These are phyloP conservation scores for Chaetomium sp. DNA, from an alignment of 2,329 filamentous ascomycete species.

Conservation along the genomic window DNA sequence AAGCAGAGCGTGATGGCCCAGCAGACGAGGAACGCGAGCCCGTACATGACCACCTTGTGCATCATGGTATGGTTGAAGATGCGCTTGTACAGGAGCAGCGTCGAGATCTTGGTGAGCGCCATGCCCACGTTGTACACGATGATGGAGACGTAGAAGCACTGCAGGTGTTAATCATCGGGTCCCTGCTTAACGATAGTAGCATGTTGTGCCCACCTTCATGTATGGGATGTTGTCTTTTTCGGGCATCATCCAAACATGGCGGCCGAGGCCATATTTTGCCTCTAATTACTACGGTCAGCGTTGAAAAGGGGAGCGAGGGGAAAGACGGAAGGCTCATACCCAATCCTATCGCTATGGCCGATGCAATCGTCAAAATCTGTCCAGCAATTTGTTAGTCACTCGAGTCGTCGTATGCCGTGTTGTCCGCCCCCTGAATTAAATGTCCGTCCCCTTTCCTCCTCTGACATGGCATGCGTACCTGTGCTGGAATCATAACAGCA, in stretches of 20 bases:
- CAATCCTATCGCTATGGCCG: slow-evolving; percentile 16
- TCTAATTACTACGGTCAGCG: slow-evolving; percentile 1
- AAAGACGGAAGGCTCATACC: slow-evolving; percentile 6
- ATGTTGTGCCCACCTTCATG: slow-evolving; percentile 12
- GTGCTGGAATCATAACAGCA: slow-evolving; percentile 15
- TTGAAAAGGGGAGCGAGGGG: background rate
- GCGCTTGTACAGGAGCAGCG: slow-evolving; percentile 18
- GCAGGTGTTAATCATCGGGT: background rate
- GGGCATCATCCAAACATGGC: slow-evolving; percentile 15
- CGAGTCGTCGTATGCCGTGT: no score
- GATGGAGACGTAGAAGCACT: slow-evolving; percentile 20
- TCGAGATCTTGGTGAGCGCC: slow-evolving; percentile 20
- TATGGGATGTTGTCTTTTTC: slow-evolving; percentile 14
- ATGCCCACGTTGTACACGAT: slow-evolving; percentile 19
- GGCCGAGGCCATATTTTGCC: slow-evolving; percentile 17
- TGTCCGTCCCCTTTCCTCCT: no score
- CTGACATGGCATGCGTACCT: slow-evolving; percentile 5
- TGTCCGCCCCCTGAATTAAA: no score
- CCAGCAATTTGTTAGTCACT: background rate
- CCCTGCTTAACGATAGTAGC: background rate
- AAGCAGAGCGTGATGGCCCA: slow-evolving; percentile 16
- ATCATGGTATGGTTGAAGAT: slow-evolving; percentile 17
- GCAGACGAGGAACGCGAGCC: slow-evolving; percentile 11
- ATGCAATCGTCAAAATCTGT: slow-evolving; percentile 15
- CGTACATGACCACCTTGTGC: slow-evolving; percentile 8